Evolutionary conservation across 2,329 filamentous ascomycete species (phyloP).

Genomic region (Drechslerella stenobrocha): DNA sequence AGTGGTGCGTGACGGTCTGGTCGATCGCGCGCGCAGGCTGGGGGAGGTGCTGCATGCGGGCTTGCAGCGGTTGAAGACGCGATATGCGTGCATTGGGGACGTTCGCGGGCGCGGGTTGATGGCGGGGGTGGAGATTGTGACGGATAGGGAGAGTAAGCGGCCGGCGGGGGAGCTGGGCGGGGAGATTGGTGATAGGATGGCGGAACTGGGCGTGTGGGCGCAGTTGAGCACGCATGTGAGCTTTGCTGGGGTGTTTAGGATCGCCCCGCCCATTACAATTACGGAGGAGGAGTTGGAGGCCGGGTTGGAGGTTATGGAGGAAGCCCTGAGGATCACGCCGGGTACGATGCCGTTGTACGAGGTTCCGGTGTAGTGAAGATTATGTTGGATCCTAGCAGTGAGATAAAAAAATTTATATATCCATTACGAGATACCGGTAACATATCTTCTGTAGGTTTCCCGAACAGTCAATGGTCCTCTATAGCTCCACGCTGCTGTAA

Average conservation of each 20-base stretch:
- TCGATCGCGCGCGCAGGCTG: slow-evolving; percentile 57
- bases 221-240: slow-evolving; percentile 63
- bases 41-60: slow-evolving; percentile 60
- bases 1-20: slow-evolving; percentile 63
- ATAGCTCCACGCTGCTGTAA: too few species aligned
- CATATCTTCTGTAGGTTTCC: too few species aligned
- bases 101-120: slow-evolving; percentile 65
- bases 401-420: background rate
- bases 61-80: slow-evolving; percentile 58
- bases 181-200: slow-evolving; percentile 59
- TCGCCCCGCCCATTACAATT: slow-evolving; percentile 66
- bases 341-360: slow-evolving; percentile 54
- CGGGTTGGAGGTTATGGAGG: slow-evolving; percentile 63
- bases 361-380: background rate
- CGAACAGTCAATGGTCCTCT: too few species aligned
- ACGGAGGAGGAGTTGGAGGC: slow-evolving; percentile 60
- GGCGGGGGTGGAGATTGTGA: slow-evolving; percentile 64
- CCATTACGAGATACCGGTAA: too few species aligned
- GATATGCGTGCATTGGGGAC: slow-evolving; percentile 67
- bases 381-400: background rate
- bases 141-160: slow-evolving; percentile 59
- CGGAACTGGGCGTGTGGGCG: slow-evolving; percentile 62
- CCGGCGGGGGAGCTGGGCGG: slow-evolving; percentile 60
- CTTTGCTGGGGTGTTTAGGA: slow-evolving; percentile 64
- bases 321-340: slow-evolving; percentile 59